Evolutionary conservation across 495 filamentous ascomycete species (phyloP).

Genomic region (Tetracladium setigerum): DNA sequence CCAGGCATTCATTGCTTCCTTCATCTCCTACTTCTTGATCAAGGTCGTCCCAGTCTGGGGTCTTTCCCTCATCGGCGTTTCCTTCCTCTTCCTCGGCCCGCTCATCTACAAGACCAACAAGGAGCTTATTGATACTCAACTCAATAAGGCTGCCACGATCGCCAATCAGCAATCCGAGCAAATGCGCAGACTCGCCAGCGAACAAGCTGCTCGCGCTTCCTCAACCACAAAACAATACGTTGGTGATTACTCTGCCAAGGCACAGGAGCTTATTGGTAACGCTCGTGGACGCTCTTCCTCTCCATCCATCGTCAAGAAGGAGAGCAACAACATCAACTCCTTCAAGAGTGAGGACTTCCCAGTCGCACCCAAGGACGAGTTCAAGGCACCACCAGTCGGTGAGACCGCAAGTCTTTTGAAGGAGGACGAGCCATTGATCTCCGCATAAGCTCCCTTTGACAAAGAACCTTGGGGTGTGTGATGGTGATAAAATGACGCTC

Average conservation of each 20-base stretch:
- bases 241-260: constrained; percentile 78
- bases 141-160: constrained; percentile 61
- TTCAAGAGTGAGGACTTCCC: constrained; percentile 48
- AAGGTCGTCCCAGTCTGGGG: constrained; percentile 94
- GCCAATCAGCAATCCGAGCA: constrained; percentile 76
- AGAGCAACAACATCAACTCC: constrained; percentile 23
- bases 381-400: constrained; percentile 14
- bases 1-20: constrained; percentile 70
- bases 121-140: constrained; percentile 82
- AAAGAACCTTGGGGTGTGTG: no score
- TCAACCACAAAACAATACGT: constrained; percentile 73
- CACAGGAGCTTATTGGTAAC: constrained; percentile 60
- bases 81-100: constrained; percentile 75
- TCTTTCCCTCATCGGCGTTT: constrained; percentile 68
- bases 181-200: constrained; percentile 68
- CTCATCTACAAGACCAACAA: constrained; percentile 89
- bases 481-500: no score
- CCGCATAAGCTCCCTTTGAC: constrained; percentile 18
- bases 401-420: not conserved
- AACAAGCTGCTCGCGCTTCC: constrained; percentile 72
- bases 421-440: constrained; percentile 15
- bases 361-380: constrained; percentile 44
- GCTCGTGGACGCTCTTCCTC: constrained; percentile 43
- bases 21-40: constrained; percentile 87
- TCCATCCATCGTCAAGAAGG: constrained; percentile 24